A percentile compares a stretch with the other conserved stretches of the same genome.
These are phyloP conservation scores for Ilyonectria robusta DNA, from an alignment of 2,329 filamentous ascomycete species.

Conservation along the genomic window DNA sequence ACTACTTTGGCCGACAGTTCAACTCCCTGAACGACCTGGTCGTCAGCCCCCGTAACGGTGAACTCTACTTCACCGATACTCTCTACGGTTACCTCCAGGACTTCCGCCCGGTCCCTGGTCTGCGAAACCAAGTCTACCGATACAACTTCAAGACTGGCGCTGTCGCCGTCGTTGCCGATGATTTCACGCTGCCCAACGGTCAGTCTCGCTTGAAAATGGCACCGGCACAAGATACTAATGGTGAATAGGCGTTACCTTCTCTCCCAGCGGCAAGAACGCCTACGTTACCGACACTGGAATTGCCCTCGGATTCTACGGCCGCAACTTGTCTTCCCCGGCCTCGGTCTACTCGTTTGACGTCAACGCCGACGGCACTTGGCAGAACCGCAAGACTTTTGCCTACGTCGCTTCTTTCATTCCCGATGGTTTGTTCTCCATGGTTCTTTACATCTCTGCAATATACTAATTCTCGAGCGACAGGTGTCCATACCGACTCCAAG, in stretches of 20 bases:
- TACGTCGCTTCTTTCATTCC: conserved; percentile 68
- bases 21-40: conserved; percentile 72
- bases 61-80: conserved; percentile 76
- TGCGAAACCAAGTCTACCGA: conserved; percentile 73
- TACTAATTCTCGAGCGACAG: conserved; percentile 50
- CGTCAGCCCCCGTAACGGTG: conserved; percentile 66
- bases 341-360: conserved; percentile 61
- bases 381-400: conserved; percentile 69
- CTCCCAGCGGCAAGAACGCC: conserved; percentile 64
- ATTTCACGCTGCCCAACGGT: conserved; percentile 69
- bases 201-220: neutral
- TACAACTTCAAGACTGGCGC: conserved; percentile 65
- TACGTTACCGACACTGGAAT: conserved; percentile 72
- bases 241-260: conserved; percentile 66
- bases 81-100: conserved; percentile 72
- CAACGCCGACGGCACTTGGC: conserved; percentile 60
- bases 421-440: conserved; percentile 62
- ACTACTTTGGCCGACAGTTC: conserved; percentile 72
- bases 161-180: conserved; percentile 70
- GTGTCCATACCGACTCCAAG: conserved; percentile 66
- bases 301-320: conserved; percentile 57
- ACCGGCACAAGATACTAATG: neutral
- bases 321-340: conserved; percentile 58
- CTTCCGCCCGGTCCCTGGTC: conserved; percentile 66
- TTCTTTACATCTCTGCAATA: neutral